phyloP scores from a whole-genome alignment of 2,329 filamentous ascomycete genomes.

The Colletotrichum musicola region DNA sequence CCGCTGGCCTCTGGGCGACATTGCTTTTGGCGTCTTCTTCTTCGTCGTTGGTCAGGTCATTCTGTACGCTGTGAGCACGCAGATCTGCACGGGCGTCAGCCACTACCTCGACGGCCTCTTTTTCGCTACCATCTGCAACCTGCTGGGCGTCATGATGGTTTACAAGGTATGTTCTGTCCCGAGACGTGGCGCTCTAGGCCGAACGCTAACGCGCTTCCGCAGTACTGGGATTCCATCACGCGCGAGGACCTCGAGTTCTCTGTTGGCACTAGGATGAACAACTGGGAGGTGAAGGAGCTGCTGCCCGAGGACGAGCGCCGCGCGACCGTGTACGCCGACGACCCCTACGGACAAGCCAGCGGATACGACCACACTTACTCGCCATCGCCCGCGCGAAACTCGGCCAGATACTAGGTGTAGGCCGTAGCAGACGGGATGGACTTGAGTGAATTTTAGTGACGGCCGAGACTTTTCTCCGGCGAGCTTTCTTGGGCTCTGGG shows the following conservation, averaged over 20 bases:
- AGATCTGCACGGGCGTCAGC: constrained; percentile 84
- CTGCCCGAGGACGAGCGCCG: constrained; percentile 85
- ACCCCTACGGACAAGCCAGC: constrained; percentile 70
- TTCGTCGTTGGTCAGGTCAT: constrained; percentile 93
- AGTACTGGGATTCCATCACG: constrained; percentile 99
- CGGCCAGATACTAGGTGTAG: constrained; percentile 57
- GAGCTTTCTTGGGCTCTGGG: background rate
- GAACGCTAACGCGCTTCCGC: constrained; percentile 32
- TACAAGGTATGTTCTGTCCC: constrained; percentile 78
- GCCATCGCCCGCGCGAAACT: constrained; percentile 57
- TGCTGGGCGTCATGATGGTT: constrained; percentile 98
- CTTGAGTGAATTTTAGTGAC: background rate
- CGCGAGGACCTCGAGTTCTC: constrained; percentile 98
- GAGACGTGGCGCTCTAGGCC: background rate
- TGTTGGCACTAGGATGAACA: constrained; percentile 93
- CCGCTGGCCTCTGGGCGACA: constrained; percentile 94
- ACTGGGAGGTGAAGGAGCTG: constrained; percentile 97
- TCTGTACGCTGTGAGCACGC: constrained; percentile 88
- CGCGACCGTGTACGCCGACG: constrained; percentile 78
- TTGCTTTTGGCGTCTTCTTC: constrained; percentile 90
- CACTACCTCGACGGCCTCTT: constrained; percentile 97
- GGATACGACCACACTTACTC: constrained; percentile 66
- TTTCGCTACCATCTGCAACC: constrained; percentile 93
- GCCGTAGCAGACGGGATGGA: background rate
- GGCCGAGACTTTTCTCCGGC: background rate